Evolutionary conservation across 306 rosid genomes (phyloP).

Genomic region (Pterocarpus santalinus): DNA sequence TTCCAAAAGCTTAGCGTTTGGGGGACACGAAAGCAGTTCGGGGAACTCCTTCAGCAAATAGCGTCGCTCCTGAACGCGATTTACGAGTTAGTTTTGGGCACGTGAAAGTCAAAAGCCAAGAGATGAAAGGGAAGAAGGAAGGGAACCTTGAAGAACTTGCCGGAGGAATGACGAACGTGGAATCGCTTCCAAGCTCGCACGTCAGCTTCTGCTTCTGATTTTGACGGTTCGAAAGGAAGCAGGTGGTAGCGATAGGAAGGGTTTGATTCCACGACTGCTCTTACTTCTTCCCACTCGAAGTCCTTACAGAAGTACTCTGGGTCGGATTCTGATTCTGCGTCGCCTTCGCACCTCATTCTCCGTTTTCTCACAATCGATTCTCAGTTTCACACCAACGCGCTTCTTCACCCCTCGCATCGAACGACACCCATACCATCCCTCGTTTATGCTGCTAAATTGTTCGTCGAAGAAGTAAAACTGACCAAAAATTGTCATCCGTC

Average conservation of each 20-base stretch:
- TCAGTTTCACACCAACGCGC: no score
- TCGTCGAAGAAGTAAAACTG: no score
- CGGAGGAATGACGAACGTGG: constrained; percentile 88
- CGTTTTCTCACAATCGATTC: no score
- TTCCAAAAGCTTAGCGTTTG: constrained; percentile 71
- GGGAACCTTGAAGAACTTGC: constrained; percentile 89
- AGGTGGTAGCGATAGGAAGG: constrained; percentile 64
- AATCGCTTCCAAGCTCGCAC: constrained; percentile 80
- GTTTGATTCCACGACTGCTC: constrained; percentile 68
- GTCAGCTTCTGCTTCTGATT: constrained; percentile 49
- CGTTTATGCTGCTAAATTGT: background rate
- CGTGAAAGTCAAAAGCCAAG: background rate
- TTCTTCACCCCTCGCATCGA: no score
- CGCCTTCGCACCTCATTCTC: constrained; percentile 51
- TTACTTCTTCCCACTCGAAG: constrained; percentile 85
- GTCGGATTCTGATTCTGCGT: constrained; percentile 30
- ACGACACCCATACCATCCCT: background rate
- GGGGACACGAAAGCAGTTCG: constrained; percentile 61
- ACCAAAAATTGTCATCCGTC: background rate
- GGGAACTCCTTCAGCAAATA: constrained; percentile 90
- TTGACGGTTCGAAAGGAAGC: background rate
- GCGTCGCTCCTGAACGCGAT: constrained; percentile 76
- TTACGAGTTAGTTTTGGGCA: background rate
- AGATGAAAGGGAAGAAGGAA: background rate
- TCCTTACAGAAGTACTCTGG: constrained; percentile 76